Evolutionary conservation across 2,329 filamentous ascomycete genomes (phyloP).

Genomic region (Ceratocystis albifundus): DNA sequence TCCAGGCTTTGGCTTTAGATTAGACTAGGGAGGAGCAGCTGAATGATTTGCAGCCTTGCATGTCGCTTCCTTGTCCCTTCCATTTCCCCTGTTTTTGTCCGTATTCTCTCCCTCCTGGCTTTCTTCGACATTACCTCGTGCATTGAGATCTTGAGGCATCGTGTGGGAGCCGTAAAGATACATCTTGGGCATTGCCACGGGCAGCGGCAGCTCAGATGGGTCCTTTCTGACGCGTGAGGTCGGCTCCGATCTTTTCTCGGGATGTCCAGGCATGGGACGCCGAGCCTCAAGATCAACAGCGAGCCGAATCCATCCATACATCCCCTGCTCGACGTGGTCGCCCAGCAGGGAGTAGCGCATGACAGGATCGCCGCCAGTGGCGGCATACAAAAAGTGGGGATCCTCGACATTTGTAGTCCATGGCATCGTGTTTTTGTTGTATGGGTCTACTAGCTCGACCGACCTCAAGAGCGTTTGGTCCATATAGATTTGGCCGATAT

Average conservation of each 20-base stretch:
- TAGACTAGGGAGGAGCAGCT: no score
- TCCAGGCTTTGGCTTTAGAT: no score
- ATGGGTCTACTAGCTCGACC: slow-evolving; percentile 41
- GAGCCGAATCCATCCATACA: slow-evolving; percentile 45
- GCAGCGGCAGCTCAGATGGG: slow-evolving; percentile 17
- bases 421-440: slow-evolving; percentile 36
- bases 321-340: slow-evolving; percentile 39
- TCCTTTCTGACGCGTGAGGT: slow-evolving; percentile 7
- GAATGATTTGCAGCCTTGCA: no score
- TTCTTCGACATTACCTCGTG: background rate
- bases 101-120: background rate
- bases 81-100: no score
- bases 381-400: slow-evolving; percentile 38
- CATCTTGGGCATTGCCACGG: slow-evolving; percentile 22
- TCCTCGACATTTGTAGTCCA: slow-evolving; percentile 45
- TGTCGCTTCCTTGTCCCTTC: no score
- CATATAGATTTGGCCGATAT: slow-evolving; percentile 55
- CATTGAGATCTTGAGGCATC: slow-evolving; percentile 22
- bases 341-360: slow-evolving; percentile 48
- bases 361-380: slow-evolving; percentile 43
- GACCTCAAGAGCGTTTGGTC: slow-evolving; percentile 44
- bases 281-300: slow-evolving; percentile 35
- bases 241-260: background rate
- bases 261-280: slow-evolving; percentile 23
- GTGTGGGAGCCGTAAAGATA: slow-evolving; percentile 21